Evolutionary conservation across 768 basidiomycete species (phyloP).

Genomic region (Dioszegia aurantiaca): DNA sequence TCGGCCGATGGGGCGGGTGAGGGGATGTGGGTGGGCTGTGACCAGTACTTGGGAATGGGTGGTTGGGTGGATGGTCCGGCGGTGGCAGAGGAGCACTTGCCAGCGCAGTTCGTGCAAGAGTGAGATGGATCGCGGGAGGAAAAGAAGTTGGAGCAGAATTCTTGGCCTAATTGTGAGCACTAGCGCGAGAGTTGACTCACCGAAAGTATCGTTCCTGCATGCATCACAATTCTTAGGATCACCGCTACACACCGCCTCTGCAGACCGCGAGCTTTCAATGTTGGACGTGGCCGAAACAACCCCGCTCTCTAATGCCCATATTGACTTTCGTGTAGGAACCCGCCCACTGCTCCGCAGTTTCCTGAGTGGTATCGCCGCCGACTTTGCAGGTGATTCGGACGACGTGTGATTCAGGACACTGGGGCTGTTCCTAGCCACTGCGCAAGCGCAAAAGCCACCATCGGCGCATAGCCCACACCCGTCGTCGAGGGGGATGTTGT

Average conservation of each 20-base stretch:
- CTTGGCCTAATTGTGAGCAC: constrained; percentile 29
- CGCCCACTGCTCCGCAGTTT: constrained; percentile 9
- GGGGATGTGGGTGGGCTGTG: not conserved
- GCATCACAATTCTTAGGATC: constrained; percentile 47
- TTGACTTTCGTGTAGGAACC: constrained; percentile 14
- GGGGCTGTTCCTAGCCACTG: constrained; percentile 18
- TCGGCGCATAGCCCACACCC: constrained; percentile 39
- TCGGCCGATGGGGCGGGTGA: not conserved
- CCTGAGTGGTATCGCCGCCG: constrained; percentile 29
- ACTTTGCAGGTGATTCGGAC: not conserved
- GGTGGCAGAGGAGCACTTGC: constrained; percentile 33
- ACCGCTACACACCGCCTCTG: constrained; percentile 41
- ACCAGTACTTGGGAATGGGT: constrained; percentile 7
- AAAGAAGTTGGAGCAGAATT: constrained; percentile 41
- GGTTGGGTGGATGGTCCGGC: constrained; percentile 10
- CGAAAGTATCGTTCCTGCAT: constrained; percentile 43
- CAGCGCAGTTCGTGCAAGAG: constrained; percentile 24
- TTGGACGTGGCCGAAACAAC: constrained; percentile 8
- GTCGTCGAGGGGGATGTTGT: constrained; percentile 1
- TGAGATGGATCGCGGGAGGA: constrained; percentile 15
- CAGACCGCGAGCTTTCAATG: not conserved
- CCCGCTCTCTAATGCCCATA: constrained; percentile 30
- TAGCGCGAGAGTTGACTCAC: constrained; percentile 18
- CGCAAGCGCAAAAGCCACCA: constrained; percentile 40
- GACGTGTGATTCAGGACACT: not conserved